Evolutionary conservation across 257 asterid genomes (phyloP).

Genomic region (Solanum pinnatisectum): DNA sequence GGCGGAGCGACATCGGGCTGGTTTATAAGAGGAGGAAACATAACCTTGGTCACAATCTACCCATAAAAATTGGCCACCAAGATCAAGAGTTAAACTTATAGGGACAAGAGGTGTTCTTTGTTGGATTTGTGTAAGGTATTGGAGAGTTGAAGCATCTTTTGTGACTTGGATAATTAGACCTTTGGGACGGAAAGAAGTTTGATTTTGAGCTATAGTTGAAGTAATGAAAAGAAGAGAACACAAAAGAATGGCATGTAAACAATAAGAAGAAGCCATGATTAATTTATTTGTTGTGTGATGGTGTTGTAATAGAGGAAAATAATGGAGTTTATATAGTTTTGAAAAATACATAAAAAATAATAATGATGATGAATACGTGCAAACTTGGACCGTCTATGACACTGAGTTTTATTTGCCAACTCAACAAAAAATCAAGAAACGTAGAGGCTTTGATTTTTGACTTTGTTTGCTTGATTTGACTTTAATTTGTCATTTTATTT

Average conservation of each 20-base stretch:
- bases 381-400: not conserved
- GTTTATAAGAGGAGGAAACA: slow-evolving; percentile 24
- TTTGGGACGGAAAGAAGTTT: slow-evolving; percentile 16
- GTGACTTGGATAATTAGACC: slow-evolving; percentile 28
- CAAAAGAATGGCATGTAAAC: not conserved
- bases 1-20: slow-evolving; percentile 36
- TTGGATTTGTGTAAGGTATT: slow-evolving; percentile 25
- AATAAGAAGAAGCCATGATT: not conserved
- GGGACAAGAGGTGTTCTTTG: slow-evolving; percentile 41
- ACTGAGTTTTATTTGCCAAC: not conserved
- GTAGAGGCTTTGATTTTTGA: not conserved
- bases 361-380: not conserved
- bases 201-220: not conserved
- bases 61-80: slow-evolving; percentile 42
- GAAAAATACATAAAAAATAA: not conserved
- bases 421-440: not conserved
- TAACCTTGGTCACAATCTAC: slow-evolving; percentile 29
- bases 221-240: slow-evolving; percentile 4
- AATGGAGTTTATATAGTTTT: not conserved
- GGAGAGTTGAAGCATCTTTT: slow-evolving; percentile 34
- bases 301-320: not conserved
- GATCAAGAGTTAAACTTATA: slow-evolving; percentile 23
- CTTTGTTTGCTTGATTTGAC: not conserved
- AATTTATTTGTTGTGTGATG: not conserved
- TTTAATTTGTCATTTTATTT: not conserved